Percentiles rank a stretch among this genome's conserved stretches.
phyloP scores from a whole-genome alignment of 2,329 filamentous ascomycete genomes.

The Septoria linicola region DNA sequence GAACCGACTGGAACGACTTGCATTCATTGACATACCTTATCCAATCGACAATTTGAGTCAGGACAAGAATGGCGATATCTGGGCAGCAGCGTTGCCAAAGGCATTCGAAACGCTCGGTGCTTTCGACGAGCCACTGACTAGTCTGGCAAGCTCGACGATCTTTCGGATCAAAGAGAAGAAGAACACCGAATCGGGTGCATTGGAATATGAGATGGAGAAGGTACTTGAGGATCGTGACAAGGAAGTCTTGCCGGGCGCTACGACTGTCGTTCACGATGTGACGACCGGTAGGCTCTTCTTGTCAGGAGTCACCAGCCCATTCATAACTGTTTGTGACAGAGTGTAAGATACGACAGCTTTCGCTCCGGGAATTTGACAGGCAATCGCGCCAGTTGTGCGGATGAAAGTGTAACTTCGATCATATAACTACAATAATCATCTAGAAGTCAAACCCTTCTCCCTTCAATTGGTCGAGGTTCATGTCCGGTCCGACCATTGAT shows the following conservation, averaged over 20 bases:
- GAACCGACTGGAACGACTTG: slow-evolving; percentile 12
- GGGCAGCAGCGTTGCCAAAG: slow-evolving; percentile 24
- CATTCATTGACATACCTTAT: slow-evolving; percentile 19
- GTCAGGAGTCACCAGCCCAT: slow-evolving; percentile 22
- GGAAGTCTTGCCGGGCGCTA: slow-evolving; percentile 24
- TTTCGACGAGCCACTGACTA: slow-evolving; percentile 21
- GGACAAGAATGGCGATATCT: slow-evolving; percentile 25
- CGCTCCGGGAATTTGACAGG: not conserved
- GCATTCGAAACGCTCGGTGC: slow-evolving; percentile 9
- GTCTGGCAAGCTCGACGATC: slow-evolving; percentile 14
- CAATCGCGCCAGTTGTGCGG: too few species aligned
- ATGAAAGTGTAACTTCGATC: too few species aligned
- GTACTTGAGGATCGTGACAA: slow-evolving; percentile 23
- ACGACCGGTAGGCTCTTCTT: slow-evolving; percentile 26
- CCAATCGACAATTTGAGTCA: slow-evolving; percentile 27
- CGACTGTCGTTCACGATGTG: slow-evolving; percentile 26
- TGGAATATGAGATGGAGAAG: slow-evolving; percentile 21
- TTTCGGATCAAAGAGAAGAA: slow-evolving; percentile 19
- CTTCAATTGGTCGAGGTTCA: slow-evolving; percentile 87
- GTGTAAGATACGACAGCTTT: not conserved
- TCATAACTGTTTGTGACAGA: slow-evolving; percentile 28
- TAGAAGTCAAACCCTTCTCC: slow-evolving; percentile 81
- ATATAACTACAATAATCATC: not conserved
- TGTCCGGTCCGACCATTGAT: slow-evolving; percentile 81
- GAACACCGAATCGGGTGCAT: slow-evolving; percentile 2